Evolutionary conservation across 257 asterid species (phyloP).

Genomic region (Fraxinus anomala): DNA sequence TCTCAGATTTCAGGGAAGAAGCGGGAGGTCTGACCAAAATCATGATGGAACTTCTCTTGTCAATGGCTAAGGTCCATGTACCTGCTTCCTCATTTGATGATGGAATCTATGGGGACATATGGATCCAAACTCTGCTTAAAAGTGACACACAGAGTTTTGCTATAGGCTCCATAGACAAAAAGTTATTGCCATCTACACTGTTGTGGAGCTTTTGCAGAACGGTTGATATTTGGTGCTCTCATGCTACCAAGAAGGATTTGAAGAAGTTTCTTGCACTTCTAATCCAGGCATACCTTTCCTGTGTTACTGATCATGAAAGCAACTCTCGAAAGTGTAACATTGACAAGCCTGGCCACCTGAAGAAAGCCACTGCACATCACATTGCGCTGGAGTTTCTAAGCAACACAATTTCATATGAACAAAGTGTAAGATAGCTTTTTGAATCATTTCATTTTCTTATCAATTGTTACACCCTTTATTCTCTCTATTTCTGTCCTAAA

Average conservation of each 20-base stretch:
- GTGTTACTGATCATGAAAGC: constrained; percentile 30
- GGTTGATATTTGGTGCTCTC: constrained; percentile 76
- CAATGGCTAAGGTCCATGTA: constrained; percentile 43
- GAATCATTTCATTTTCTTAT: constrained; percentile 10
- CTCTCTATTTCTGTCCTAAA: constrained; percentile 14
- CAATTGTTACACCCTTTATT: constrained; percentile 7
- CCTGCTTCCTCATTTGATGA: constrained; percentile 31
- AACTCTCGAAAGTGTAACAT: constrained; percentile 29
- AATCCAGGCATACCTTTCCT: constrained; percentile 48
- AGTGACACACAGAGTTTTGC: constrained; percentile 41
- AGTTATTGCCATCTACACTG: constrained; percentile 51
- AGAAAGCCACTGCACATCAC: constrained; percentile 47
- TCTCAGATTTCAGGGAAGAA: constrained; percentile 57
- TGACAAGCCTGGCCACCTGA: constrained; percentile 36
- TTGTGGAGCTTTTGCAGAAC: constrained; percentile 67
- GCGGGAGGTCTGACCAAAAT: constrained; percentile 61
- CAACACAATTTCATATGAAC: constrained; percentile 67
- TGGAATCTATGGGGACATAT: constrained; percentile 32
- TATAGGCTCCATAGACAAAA: constrained; percentile 59
- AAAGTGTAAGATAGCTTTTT: constrained; percentile 53
- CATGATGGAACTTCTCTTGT: constrained; percentile 50
- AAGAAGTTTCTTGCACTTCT: constrained; percentile 57
- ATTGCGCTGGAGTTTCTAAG: constrained; percentile 67
- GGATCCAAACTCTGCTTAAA: constrained; percentile 35
- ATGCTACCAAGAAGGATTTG: constrained; percentile 72